These are phyloP conservation scores for Sherardia arvensis DNA, from an alignment of 257 asterid species.

Conservation along the genomic window DNA sequence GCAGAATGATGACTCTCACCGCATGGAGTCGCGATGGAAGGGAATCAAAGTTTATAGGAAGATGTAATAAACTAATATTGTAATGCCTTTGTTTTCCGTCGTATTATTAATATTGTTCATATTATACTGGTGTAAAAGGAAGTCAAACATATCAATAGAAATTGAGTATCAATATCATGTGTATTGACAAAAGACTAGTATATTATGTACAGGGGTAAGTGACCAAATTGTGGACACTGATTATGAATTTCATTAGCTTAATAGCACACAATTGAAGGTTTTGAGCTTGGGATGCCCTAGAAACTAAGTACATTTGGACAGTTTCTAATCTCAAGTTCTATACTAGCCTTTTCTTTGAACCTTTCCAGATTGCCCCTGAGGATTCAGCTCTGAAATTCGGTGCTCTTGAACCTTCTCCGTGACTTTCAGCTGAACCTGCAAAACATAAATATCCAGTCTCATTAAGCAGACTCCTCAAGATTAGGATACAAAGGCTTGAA, in stretches of 20 bases:
- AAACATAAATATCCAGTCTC: not conserved
- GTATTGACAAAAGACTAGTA: not conserved
- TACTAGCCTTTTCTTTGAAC: not conserved
- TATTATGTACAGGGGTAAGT: not conserved
- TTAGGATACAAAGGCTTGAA: not conserved
- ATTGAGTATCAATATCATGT: no score
- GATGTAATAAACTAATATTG: not conserved
- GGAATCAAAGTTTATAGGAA: conserved; percentile 21
- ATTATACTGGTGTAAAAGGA: not conserved
- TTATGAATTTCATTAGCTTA: not conserved
- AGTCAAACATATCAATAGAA: not conserved
- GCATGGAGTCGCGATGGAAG: conserved; percentile 34
- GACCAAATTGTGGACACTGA: not conserved
- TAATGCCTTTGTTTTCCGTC: not conserved
- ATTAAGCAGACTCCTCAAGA: not conserved
- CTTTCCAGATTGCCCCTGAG: not conserved
- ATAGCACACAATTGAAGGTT: conserved; percentile 1
- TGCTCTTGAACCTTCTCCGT: not conserved
- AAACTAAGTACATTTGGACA: conserved; percentile 1
- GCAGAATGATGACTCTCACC: conserved; percentile 19
- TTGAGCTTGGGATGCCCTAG: not conserved
- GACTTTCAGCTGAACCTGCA: conserved; percentile 9
- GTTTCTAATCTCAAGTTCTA: not conserved
- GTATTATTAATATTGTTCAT: no score
- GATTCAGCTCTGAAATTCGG: not conserved